Percentiles rank a stretch among this genome's conserved stretches.
These are phyloP conservation scores for Auriscalpium orientale DNA, from an alignment of 768 basidiomycete species.

Conservation along the genomic window DNA sequence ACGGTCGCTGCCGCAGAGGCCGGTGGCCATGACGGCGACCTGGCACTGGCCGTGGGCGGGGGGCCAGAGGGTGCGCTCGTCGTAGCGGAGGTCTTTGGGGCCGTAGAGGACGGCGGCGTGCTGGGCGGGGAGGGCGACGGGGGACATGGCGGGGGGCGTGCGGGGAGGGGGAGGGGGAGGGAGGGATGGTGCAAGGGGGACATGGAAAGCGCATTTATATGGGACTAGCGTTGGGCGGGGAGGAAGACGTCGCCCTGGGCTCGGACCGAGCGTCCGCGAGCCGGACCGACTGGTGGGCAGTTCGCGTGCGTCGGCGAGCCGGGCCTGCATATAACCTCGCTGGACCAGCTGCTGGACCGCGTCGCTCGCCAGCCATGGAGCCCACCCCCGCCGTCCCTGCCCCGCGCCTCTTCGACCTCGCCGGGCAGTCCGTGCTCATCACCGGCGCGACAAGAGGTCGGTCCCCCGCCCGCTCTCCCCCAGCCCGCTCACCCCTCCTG, in stretches of 20 bases:
- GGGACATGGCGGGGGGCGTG: slow-evolving; percentile 29
- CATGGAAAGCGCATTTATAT: neutral
- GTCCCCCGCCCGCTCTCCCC: slow-evolving; percentile 13
- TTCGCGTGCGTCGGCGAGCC: neutral
- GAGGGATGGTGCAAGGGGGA: slow-evolving; percentile 19
- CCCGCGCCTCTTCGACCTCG: slow-evolving; percentile 58
- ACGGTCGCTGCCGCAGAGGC: slow-evolving; percentile 87
- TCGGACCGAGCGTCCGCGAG: neutral
- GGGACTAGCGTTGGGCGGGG: neutral
- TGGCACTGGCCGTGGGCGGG: slow-evolving; percentile 71
- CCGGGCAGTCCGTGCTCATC: slow-evolving; percentile 62
- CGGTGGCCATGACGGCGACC: slow-evolving; percentile 74
- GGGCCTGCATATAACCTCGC: neutral
- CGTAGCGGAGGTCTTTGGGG: slow-evolving; percentile 73
- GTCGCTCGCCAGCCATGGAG: slow-evolving; percentile 34
- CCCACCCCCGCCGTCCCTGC: slow-evolving; percentile 42
- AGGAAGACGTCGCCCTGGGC: neutral
- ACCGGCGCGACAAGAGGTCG: slow-evolving; percentile 76
- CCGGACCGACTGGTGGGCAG: neutral
- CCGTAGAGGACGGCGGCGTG: slow-evolving; percentile 79
- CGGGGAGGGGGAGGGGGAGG: slow-evolving; percentile 10
- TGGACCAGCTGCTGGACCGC: no score
- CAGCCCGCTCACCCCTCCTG: slow-evolving; percentile 3
- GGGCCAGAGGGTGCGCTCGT: slow-evolving; percentile 63
- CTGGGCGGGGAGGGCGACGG: slow-evolving; percentile 45